Percentiles rank a stretch among this genome's conserved stretches.
Evolutionary conservation across 768 basidiomycete species (phyloP).

Genomic region (Auricularia auricula-judae): DNA sequence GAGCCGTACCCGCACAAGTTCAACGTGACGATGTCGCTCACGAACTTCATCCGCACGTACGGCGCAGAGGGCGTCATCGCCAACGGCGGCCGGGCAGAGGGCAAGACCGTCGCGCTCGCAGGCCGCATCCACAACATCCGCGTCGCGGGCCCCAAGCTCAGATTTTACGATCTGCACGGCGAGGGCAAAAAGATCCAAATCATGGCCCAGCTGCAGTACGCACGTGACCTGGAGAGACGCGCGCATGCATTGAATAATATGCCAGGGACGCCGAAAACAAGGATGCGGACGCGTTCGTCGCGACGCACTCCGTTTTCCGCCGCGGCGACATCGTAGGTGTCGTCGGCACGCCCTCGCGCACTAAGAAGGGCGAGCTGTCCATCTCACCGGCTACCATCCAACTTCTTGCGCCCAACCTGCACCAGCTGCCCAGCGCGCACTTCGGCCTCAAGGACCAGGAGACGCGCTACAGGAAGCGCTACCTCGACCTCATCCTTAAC

Average conservation of each 20-base stretch:
- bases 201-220: constrained; percentile 75
- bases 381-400: constrained; percentile 71
- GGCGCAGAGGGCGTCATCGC: constrained; percentile 60
- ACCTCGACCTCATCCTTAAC: constrained; percentile 95
- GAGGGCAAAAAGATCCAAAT: constrained; percentile 93
- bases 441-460: constrained; percentile 97
- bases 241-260: no score
- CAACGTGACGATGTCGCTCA: constrained; percentile 68
- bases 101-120: constrained; percentile 54
- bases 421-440: constrained; percentile 86
- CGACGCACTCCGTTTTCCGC: constrained; percentile 76
- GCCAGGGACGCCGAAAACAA: constrained; percentile 41
- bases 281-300: constrained; percentile 52
- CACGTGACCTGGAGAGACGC: background rate
- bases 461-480: constrained; percentile 95
- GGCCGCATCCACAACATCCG: constrained; percentile 91
- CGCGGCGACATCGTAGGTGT: constrained; percentile 97
- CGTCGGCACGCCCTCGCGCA: constrained; percentile 77
- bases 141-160: constrained; percentile 67
- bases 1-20: constrained; percentile 99
- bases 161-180: constrained; percentile 88
- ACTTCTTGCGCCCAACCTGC: constrained; percentile 91
- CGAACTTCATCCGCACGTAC: constrained; percentile 62
- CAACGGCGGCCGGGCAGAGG: constrained; percentile 54
- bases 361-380: constrained; percentile 91